Conservation (phyloP, 768 basidiomycete species). For the Trametes elegans region DNA sequence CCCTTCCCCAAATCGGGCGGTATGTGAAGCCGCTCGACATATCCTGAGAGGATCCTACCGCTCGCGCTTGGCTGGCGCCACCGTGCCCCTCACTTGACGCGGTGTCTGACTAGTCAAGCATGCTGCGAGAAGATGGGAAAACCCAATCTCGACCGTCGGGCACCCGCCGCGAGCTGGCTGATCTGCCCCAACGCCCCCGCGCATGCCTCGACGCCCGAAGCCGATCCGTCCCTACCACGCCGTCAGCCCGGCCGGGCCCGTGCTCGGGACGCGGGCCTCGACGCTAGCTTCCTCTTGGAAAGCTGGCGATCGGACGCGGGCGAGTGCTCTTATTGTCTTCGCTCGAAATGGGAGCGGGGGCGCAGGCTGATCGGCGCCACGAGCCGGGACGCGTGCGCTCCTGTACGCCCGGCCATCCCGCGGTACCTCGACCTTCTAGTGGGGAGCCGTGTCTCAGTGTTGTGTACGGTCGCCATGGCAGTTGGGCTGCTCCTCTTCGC, state of each 20-base stretch:
- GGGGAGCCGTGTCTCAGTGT: neutral
- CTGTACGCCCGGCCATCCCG: neutral
- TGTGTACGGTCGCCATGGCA: conserved; percentile 8
- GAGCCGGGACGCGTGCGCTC: neutral
- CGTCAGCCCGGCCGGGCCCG: neutral
- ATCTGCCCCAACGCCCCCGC: neutral
- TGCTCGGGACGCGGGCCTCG: neutral
- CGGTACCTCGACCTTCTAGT: neutral
- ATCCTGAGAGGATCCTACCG: neutral
- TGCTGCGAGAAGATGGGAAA: neutral
- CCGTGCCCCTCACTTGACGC: conserved; percentile 4
- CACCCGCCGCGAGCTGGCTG: neutral
- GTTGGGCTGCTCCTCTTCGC: neutral
- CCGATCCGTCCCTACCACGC: neutral
- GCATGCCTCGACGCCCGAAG: neutral
- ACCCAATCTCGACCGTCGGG: neutral
- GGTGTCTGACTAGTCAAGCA: neutral
- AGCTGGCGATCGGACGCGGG: neutral
- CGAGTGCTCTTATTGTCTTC: conserved; percentile 14
- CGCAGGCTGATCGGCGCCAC: conserved; percentile 7
- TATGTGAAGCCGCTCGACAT: neutral
- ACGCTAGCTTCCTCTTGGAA: neutral
- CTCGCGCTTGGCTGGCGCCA: neutral
- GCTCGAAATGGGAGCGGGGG: conserved; percentile 3
- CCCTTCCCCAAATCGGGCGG: neutral